These are phyloP conservation scores for Lineolata rhizophorae DNA, from an alignment of 495 filamentous ascomycete species.

Conservation along the genomic window DNA sequence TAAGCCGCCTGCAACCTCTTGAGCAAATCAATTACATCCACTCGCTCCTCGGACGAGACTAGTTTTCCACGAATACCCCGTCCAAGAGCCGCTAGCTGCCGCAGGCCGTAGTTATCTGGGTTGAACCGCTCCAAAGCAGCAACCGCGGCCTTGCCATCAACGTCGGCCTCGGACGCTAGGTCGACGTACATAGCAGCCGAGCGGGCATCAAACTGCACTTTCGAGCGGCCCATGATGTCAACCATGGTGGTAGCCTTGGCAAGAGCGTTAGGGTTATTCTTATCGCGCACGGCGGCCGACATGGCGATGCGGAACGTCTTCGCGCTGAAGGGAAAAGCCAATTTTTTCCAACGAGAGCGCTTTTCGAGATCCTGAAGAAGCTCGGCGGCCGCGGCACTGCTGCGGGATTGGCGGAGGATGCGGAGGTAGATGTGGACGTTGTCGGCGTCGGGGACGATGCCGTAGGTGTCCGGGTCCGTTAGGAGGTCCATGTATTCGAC, in stretches of 20 bases:
- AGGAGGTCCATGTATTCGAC: conserved; percentile 54
- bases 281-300: conserved; percentile 43
- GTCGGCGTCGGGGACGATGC: conserved; percentile 42
- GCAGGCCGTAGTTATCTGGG: neutral
- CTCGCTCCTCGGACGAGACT: neutral
- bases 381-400: conserved; percentile 29
- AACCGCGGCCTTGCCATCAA: neutral
- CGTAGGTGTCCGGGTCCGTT: conserved; percentile 23
- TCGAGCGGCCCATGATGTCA: neutral
- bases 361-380: conserved; percentile 22
- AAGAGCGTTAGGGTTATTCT: conserved; percentile 35
- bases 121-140: too few relatives aligned
- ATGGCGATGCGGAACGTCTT: conserved; percentile 53
- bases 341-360: conserved; percentile 13
- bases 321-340: conserved; percentile 13
- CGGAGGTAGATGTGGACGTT: conserved; percentile 46
- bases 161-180: neutral
- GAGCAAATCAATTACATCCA: neutral
- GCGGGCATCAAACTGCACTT: neutral
- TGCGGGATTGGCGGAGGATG: conserved; percentile 38
- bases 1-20: neutral
- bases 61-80: neutral
- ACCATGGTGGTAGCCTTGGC: neutral
- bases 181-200: neutral
- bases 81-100: neutral